Evolutionary conservation across 768 basidiomycete genomes (phyloP), one percentile per base, ranked within the genome.

Genomic region (Termitomyces sp.): DNA sequence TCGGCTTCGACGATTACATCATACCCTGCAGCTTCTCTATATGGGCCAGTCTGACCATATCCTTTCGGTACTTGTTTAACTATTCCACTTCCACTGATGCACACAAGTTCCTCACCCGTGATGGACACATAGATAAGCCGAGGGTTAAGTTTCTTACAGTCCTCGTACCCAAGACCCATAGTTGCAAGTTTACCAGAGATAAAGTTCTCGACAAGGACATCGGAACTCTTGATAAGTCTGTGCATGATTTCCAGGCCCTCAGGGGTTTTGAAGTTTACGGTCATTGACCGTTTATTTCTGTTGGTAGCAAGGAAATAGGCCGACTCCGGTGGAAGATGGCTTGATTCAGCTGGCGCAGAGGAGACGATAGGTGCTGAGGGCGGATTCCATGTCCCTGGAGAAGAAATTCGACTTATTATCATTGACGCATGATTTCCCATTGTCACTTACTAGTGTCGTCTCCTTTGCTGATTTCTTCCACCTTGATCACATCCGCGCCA

Each of bases 281-380:
- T 94, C 39, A 95, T 78, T 5, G 91, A 94, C 29, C 89, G 82
- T 67, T 95, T 95, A 70, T 93, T 93, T 48, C 95, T 78, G 68
- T 98, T 98, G 0, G 81, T 84, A 0, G 89, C 81, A 6, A 98
- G 80, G 67, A 96, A 98, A 67, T 98, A 98, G 0, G 95, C 92
- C 3, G 92, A 91, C 68, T 98, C 95, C 10, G 93, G 83, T 9
- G 92, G 93, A 0, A 92, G 76, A 64, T 89, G 83, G 7, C 78
- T 66, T 0, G 87, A 70, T 53, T 78, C 76, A 40, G 70, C 62
- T 4, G 89, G 81, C 7, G 77, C 77, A 18, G 76, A 76, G 32
- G 75, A 56, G 12, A 76, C 60, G 11, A 73, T 64, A 29, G 83
- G 80, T 16, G 84, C 83, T 15, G 79, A 79, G 11, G 85, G 87